Evolutionary conservation across 2,329 filamentous ascomycete species (phyloP).

Genomic region (Calonectria pseudoreteaudii): DNA sequence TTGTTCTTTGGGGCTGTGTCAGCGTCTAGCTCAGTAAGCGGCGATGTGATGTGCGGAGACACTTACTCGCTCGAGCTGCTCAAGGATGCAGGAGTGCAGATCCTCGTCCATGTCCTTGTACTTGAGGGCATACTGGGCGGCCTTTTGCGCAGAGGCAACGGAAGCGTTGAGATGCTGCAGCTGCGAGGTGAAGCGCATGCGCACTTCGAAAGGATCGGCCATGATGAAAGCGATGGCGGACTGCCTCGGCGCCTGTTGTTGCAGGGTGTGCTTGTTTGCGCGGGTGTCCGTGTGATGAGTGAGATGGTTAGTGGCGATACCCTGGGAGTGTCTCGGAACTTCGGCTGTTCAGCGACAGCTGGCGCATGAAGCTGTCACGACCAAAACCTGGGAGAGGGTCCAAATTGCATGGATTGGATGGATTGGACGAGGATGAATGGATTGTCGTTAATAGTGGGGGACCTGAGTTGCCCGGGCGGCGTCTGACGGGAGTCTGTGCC

Average conservation of each 20-base stretch:
- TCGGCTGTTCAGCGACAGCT: constrained; percentile 24
- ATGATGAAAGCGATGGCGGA: constrained; percentile 48
- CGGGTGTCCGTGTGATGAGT: neutral
- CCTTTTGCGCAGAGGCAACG: constrained; percentile 88
- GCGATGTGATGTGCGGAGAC: neutral
- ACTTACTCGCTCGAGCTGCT: constrained; percentile 85
- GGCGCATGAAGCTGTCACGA: constrained; percentile 33
- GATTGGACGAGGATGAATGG: constrained; percentile 29
- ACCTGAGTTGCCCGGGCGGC: neutral
- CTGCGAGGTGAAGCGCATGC: constrained; percentile 94
- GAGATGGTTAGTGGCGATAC: constrained; percentile 12
- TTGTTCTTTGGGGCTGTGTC: constrained; percentile 70
- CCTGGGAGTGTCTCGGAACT: constrained; percentile 24
- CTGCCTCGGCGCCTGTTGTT: neutral
- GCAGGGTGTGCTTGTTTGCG: neutral
- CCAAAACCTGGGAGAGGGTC: constrained; percentile 21
- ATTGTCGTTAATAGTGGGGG: constrained; percentile 31
- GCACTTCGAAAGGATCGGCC: constrained; percentile 95
- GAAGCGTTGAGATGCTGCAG: constrained; percentile 93
- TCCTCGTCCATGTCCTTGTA: constrained; percentile 97
- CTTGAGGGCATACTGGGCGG: constrained; percentile 93
- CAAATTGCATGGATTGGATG: constrained; percentile 31
- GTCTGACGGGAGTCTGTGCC: constrained; percentile 14
- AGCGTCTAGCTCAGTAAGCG: constrained; percentile 23
- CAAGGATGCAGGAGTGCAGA: constrained; percentile 94